Conservation (phyloP, 2,329 filamentous ascomycete species). For the Teratosphaeria nubilosa region DNA sequence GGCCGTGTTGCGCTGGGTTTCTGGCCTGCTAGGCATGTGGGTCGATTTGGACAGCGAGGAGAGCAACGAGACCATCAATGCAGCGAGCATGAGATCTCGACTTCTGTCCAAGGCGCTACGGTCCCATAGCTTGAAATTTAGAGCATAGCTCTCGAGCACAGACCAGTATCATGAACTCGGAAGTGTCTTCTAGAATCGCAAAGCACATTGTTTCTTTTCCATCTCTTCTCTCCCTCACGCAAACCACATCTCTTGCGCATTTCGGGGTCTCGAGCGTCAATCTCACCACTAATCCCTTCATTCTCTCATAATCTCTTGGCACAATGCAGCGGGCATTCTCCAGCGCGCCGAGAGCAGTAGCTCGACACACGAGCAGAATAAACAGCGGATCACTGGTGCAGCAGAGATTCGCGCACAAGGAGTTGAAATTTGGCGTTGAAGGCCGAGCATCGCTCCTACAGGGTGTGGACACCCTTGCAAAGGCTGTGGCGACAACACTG, state of each 20-base stretch:
- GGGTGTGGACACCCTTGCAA: constrained; percentile 94
- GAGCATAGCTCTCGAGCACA: background rate
- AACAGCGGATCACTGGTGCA: constrained; percentile 59
- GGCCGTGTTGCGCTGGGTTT: no score
- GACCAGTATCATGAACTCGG: background rate
- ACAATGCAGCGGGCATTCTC: constrained; percentile 90
- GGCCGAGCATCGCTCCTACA: constrained; percentile 77
- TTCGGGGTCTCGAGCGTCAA: background rate
- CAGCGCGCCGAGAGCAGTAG: constrained; percentile 67
- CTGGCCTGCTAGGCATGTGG: no score
- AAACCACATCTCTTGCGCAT: background rate
- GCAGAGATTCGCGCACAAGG: constrained; percentile 96
- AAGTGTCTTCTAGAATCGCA: background rate
- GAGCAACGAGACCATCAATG: background rate
- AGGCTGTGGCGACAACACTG: constrained; percentile 88
- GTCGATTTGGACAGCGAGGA: background rate
- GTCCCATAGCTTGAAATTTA: background rate
- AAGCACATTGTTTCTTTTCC: background rate
- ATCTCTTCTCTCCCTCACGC: background rate
- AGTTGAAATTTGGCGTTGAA: constrained; percentile 97
- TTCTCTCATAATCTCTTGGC: background rate
- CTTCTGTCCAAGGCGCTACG: background rate
- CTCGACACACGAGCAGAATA: constrained; percentile 54
- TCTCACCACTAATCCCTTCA: background rate
- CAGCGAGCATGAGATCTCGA: background rate